Evolutionary conservation across 2,329 filamentous ascomycete species (phyloP).

Genomic region (Cytospora paraplurivora): DNA sequence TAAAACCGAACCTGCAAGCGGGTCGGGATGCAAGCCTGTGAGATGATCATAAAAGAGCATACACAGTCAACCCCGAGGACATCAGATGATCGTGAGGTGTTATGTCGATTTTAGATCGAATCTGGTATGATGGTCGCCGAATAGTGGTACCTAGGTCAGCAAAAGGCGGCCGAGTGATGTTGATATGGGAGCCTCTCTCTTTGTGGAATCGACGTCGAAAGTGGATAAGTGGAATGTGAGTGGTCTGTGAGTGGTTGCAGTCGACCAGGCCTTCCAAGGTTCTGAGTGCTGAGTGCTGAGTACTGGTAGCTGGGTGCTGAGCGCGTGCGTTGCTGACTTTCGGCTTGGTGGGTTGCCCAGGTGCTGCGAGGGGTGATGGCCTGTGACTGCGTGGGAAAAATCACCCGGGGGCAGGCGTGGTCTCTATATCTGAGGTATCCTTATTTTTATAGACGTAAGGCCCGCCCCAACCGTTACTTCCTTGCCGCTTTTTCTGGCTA

Average conservation of each 20-base stretch:
- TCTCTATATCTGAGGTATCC: slow-evolving; percentile 28
- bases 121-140: neutral
- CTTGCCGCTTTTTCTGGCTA: slow-evolving; percentile 24
- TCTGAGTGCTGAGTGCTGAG: neutral
- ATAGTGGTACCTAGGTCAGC: neutral
- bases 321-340: neutral
- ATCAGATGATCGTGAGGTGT: neutral
- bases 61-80: neutral
- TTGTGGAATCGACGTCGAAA: neutral
- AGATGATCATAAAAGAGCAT: neutral
- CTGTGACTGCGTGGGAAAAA: slow-evolving; percentile 27
- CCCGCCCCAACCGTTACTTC: slow-evolving; percentile 24
- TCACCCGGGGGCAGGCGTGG: slow-evolving; percentile 26
- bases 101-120: neutral
- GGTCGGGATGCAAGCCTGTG: slow-evolving; percentile 9
- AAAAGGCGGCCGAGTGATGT: neutral
- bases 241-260: neutral
- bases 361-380: slow-evolving; percentile 17
- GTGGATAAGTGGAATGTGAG: neutral
- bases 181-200: slow-evolving; percentile 1
- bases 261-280: neutral
- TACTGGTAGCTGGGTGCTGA: slow-evolving; percentile 11
- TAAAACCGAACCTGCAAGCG: slow-evolving; percentile 20
- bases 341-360: neutral
- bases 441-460: slow-evolving; percentile 29